Evolutionary conservation across 371 early-diverging fungal species (phyloP), one percentile per base, ranked within the genome.

Genomic region (Syncephalastrum monosporum): DNA sequence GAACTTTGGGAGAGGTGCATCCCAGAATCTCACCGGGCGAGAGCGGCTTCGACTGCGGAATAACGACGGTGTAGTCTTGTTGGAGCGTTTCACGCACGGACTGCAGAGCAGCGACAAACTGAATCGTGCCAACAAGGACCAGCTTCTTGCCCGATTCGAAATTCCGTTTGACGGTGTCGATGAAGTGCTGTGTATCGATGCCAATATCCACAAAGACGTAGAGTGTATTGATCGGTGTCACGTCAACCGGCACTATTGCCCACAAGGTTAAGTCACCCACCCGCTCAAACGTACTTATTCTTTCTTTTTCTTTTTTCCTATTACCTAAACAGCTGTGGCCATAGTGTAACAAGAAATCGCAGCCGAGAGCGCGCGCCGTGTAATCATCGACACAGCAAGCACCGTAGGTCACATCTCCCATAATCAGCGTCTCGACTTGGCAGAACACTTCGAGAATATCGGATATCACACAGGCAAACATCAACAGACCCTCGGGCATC

Each of bases 321-420:
- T 21, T 79, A 90, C 91, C 85, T 50, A 99, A 75, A 75, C 99
- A 99, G 52, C 94, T 94, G 75, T 99, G 99, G 1, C 99, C 99
- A 67, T 98, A 99, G 72, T 99, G 99, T 15, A 99, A 86, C 72
- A 99, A 79, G 63, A 98, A 94, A 72, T 99, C 99, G 71, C 98
- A 97, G 2, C 91, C 95, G 4, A 98, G 78, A 3, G 92, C 93
- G 25, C 85, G 80, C 0, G 98, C 97, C 1, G 96, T 95, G 65
- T 85, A 95, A 67, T 99, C 99, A 74, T 99, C 99, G 27, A 99
- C 84, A 74, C 99, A 99, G 72, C 99, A 99, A 14, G 99, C 99
- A 25, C 99, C 99, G 69, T 99, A 99, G 0, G 99, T 99, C 4
- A 99, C 99, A 78, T 99, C 99, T 17, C 96, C 97, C 92, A 99